Evolutionary conservation across 2,329 filamentous ascomycete genomes (phyloP), one percentile per base, ranked within the genome.

Genomic region (Penicillium palitans): DNA sequence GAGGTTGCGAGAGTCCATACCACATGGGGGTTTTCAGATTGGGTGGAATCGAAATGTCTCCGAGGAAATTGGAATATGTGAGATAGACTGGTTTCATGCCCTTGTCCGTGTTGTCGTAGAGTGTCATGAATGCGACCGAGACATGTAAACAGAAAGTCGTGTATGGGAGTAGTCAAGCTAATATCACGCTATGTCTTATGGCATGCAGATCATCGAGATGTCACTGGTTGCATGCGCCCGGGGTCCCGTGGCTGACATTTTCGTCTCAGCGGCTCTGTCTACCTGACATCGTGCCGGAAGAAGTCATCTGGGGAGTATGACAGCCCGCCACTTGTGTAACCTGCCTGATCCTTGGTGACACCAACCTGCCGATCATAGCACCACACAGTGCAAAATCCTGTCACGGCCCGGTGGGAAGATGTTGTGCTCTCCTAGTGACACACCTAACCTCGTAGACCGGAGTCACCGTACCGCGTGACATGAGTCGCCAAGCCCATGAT

Each of bases 41-140:
- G 31, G 53, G 41, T 52, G 45, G 40, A 55, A 55, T 52, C 41
- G 37, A 24, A 49, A 52, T 56, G 40, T 40, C 29, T 44, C 31
- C 17, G 55, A 45, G 17, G 24, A 24, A 52, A 55, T 33, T 49
- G 10, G 46, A 52, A 55, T 46, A 17, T 33, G 47, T 29, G 31
- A 46, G 31, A 21, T 3, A 33, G 29, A 47, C 45, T 47, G 7
- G 29, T 25, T 24, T 17, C 19, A 55, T 46, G 29, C 2, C 13
- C 19, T 40, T 25, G 21, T 25, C 40, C 33, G 15, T 25, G 12
- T 29, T 54, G 15, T 47, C 41, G 31, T 25, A 46, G 31, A 27
- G 6, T 24, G 41, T 61, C 47, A 46, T 42, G 27, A 64, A 53
- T 29, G 42, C 50, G 40, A 57, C 61, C 41, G 52, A 63, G 57